Evolutionary conservation across 2,329 filamentous ascomycete species (phyloP).

Genomic region (Pleomassaria siparia): DNA sequence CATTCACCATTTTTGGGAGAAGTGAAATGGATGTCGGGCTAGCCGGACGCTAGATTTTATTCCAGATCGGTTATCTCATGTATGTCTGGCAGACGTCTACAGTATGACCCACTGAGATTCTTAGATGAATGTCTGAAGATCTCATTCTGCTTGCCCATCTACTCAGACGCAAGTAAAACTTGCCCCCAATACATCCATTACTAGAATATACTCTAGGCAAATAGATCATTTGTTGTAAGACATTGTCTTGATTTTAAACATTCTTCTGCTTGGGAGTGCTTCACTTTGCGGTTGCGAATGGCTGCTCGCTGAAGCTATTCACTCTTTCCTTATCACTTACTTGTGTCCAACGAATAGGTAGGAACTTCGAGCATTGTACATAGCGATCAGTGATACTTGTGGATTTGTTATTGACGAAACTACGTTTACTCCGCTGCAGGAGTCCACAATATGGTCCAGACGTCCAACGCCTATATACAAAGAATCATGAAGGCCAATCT

Average conservation of each 20-base stretch:
- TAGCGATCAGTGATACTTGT: neutral
- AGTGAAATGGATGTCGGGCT: slow-evolving; percentile 33
- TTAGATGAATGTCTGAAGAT: neutral
- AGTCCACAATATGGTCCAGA: slow-evolving; percentile 1
- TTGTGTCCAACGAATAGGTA: neutral
- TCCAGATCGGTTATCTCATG: slow-evolving; percentile 40
- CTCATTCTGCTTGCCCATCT: neutral
- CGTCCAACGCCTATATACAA: slow-evolving; percentile 23
- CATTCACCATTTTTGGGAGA: slow-evolving; percentile 25
- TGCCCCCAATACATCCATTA: too few species aligned
- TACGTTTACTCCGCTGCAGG: slow-evolving; percentile 7
- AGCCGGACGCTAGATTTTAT: slow-evolving; percentile 36
- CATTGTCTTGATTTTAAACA: too few species aligned
- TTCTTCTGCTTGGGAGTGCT: too few species aligned
- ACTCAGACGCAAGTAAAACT: too few species aligned
- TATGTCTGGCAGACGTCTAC: slow-evolving; percentile 27
- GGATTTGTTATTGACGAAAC: slow-evolving; percentile 11
- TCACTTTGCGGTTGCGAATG: too few species aligned
- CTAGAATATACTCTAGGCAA: too few species aligned
- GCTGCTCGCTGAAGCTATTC: too few species aligned
- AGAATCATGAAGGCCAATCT: slow-evolving; percentile 20
- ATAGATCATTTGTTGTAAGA: too few species aligned
- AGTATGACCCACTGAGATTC: slow-evolving; percentile 4
- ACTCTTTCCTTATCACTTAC: neutral
- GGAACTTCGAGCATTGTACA: neutral